Base-by-base conservation (phyloP, 805 yeast species). In the Saccharomycopsis amapae region DNA sequence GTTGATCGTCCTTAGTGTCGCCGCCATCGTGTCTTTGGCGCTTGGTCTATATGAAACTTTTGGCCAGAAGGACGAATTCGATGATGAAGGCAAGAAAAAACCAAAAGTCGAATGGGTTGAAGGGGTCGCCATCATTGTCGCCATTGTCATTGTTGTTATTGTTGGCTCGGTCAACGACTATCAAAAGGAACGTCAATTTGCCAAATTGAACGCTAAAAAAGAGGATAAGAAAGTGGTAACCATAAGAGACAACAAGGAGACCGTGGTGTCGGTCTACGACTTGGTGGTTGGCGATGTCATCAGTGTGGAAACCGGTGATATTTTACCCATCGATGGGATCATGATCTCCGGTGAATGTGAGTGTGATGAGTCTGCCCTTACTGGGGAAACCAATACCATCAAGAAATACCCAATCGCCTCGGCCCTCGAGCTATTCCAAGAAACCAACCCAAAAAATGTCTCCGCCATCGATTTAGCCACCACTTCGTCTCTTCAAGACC, bases 91-190 rank as follows among this genome's bases (percentile, higher is more conserved):
- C 23, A 71, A 77, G 19, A 69, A 77, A 18, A 62, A 79, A 45
- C 96, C 97, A 15, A 76, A 79, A 56, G 94, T 93, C 26, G 96
- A 90, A 57, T 93, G 97, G 97, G 96, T 94, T 40, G 99, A 93
- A 68, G 99, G 99, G 55, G 95, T 89, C 32, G 99, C 98, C 34
- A 93, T 93, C 59, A 76, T 93, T 55, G 83, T 83, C 3, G 99
- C 99, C 18, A 85, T 93, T 20, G 57, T 78, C 3, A 90, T 93
- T 49, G 97, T 93, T 28, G 96, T 90, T 3, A 53, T 86, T 2
- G 98, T 94, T 12, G 95, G 97, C 41, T 93, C 96, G 2, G 82
- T 77, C n/a, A 93, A 93, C 62, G 98, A 93, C 65, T 93, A 84
- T 68, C 96, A 93, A 61, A 94, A 94, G 62, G 98, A 93, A 62